Base-by-base conservation (phyloP, 1,284 basidiomycete genomes). In the Trichosporon asahii region DNA sequence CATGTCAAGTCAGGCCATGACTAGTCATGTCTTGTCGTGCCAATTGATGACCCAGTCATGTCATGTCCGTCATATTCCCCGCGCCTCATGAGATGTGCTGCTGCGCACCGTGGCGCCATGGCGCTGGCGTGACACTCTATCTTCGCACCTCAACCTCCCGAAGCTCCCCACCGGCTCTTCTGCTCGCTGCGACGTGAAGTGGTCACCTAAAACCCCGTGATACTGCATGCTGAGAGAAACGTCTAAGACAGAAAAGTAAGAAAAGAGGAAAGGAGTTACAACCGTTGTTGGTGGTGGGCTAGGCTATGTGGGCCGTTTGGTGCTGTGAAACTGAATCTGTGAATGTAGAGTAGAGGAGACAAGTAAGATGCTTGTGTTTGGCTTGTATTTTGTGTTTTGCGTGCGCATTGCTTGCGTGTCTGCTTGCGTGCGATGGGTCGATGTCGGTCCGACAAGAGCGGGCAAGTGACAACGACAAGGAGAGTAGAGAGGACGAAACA, bases 191-290 rank as follows among this genome's bases (percentile, higher is more conserved):
- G 18, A n/a, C 18, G 21, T 21, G 40, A 21, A n/a, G n/a, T n/a
- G n/a, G n/a, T n/a, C 49, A 53, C 49, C 49, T 11, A 18, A 53
- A 53, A 53, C 49, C 49, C 49, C 49, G 35, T 53, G 49, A 53
- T 53, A 53, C 49, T 53, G 49, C 49, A 53, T 53, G 49, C 49
- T 53, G n/a, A n/a, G n/a, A n/a, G n/a, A n/a, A 25, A 53, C 49
- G 49, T 53, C 49, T 53, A 53, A 53, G 49, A 53, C 49, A 53
- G 11, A 53, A 18, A 23, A 12, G n/a, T n/a, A n/a, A n/a, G n/a
- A 53, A 25, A 25, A 53, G n/a, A 12, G 31, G 11, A 53, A 25
- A 53, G 25, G n/a, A 11, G 21, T 3, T 53, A 53, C 49, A 53
- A 53, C 49, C 49, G 23, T 53, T 53, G 49, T 21, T 23, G 49